Evolutionary conservation across 768 basidiomycete genomes (phyloP), one percentile per base, ranked within the genome.

Genomic region (Mycena albidolilacea): DNA sequence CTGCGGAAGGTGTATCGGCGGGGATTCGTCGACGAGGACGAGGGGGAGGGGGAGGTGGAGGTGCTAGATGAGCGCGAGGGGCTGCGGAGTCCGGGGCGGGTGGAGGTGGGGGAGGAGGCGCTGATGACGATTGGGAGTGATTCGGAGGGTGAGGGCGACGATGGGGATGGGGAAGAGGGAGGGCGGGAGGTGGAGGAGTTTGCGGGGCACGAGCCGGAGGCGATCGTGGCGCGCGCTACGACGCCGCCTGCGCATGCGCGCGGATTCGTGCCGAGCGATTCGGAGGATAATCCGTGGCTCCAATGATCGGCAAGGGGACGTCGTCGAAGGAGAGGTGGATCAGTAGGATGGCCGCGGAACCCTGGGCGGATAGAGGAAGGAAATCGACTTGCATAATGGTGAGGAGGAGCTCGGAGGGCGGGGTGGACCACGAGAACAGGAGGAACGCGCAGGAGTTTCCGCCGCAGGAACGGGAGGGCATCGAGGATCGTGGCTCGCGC

Each of bases 1-100:
- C 77, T 89, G 75, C 84, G 84, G 70, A 90, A 86, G 77, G 87
- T 91, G 46, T 91, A 90, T 77, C 84, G 87, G 64, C 82, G 85
- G 41, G 89, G 87, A 15, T 88, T 87, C 73, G 82, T 85, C 21
- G 80, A 79, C 11, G 78, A 83, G n/a, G 81, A 78, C 15, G 80
- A 81, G 35, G 84, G 82, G n/a, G 83, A 46, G 7, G 23, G 77
- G 19, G 86, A 87, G 77, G 83, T 85, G 15, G 87, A 87, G 78
- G 84, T 85, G 3, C 80, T 82, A 23, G 81, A 81, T 12, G 75
- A 77, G 41, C 69, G 65, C 23, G 76, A 78, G 57, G 74, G 78
- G 79, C 38, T 69, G 74, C 64, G 69, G 72, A 75, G 73, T 67
- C 69, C 72, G 44, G 71, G 75, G 61, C 79, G 82, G 73, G 72